phyloP scores from a whole-genome alignment of 148 eudicot species.

The Cornus florida region DNA sequence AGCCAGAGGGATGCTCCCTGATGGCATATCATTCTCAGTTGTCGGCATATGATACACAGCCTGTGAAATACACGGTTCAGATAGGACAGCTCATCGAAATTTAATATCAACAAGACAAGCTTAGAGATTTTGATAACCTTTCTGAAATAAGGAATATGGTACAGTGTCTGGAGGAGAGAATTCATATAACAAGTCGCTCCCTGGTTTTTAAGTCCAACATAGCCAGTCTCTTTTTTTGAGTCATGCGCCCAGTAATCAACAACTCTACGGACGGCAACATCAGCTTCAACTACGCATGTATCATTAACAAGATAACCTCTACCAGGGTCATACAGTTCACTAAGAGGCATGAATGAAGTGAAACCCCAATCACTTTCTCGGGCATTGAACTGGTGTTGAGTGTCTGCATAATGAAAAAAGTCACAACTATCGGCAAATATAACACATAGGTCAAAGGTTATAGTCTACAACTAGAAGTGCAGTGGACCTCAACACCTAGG shows the following conservation, averaged over 20 bases:
- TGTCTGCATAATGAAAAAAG: slow-evolving; percentile 45
- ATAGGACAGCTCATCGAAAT: not conserved
- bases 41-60: slow-evolving; percentile 99
- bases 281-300: slow-evolving; percentile 78
- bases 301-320: slow-evolving; percentile 86
- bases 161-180: slow-evolving; percentile 87
- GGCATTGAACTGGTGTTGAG: slow-evolving; percentile 91
- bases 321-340: slow-evolving; percentile 83
- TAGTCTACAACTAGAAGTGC: not conserved
- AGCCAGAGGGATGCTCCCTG: slow-evolving; percentile 88
- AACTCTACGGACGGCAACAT: slow-evolving; percentile 83
- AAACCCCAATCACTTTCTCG: slow-evolving; percentile 99
- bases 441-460: not conserved
- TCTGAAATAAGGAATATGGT: slow-evolving; percentile 94
- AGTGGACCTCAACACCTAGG: not conserved
- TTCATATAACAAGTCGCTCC: slow-evolving; percentile 99
- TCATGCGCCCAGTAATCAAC: slow-evolving; percentile 88
- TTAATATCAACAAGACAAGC: not conserved
- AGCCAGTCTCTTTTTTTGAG: slow-evolving; percentile 97
- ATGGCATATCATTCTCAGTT: slow-evolving; percentile 94
- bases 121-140: slow-evolving; percentile 45
- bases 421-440: not conserved
- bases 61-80: slow-evolving; percentile 52
- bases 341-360: slow-evolving; percentile 92
- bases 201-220: slow-evolving; percentile 95